Evolutionary conservation across 192 early-diverging fungal genomes (phyloP).

Genomic region (Backusella mclennaniae): DNA sequence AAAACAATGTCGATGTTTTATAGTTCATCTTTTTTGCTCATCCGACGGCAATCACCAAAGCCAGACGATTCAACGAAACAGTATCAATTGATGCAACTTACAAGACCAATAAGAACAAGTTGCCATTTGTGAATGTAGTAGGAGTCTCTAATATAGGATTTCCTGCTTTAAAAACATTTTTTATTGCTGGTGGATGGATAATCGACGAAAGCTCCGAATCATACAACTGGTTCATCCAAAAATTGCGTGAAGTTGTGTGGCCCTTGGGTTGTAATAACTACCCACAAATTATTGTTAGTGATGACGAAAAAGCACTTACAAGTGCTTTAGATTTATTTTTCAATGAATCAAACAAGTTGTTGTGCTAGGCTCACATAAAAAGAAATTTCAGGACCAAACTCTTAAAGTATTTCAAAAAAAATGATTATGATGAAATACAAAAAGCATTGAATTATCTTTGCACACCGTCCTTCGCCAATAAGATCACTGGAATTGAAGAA

Average conservation of each 20-base stretch:
- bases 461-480: neutral
- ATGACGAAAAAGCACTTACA: neutral
- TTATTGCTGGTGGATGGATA: neutral
- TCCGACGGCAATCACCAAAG: neutral
- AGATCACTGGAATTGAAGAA: neutral
- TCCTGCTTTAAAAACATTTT: neutral
- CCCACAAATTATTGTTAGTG: neutral
- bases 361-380: neutral
- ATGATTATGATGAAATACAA: neutral
- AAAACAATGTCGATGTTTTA: neutral
- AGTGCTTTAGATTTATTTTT: neutral
- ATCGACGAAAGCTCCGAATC: neutral
- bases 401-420: neutral
- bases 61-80: neutral
- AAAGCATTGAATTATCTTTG: neutral
- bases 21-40: neutral
- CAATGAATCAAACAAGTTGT: neutral
- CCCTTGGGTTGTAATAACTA: neutral
- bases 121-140: neutral
- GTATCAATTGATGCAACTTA: neutral
- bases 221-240: neutral
- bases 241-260: neutral
- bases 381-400: neutral
- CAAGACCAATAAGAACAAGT: neutral
- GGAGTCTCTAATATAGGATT: neutral